A percentile compares a stretch with the other conserved stretches of the same genome.
phyloP scores from a whole-genome alignment of 2,329 filamentous ascomycete species.

The Trichoderma endophyticum region DNA sequence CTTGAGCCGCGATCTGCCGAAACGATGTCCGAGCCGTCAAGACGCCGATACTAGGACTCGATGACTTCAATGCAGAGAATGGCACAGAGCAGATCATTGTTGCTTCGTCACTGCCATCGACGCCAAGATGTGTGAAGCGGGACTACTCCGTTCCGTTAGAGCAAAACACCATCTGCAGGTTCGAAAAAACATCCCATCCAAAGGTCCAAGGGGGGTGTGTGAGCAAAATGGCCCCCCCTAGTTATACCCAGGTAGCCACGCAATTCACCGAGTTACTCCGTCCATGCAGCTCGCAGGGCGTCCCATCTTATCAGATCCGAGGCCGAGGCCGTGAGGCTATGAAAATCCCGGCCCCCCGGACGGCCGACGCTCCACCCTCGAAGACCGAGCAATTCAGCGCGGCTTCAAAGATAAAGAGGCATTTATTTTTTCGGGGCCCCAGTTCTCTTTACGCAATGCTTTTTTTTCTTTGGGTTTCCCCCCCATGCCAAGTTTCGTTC shows the following conservation, averaged over 20 bases:
- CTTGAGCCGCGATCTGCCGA: conserved; percentile 8
- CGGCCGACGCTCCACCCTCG: conserved; percentile 1
- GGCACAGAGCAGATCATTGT: background rate
- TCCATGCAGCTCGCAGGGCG: background rate
- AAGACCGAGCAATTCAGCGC: conserved; percentile 21
- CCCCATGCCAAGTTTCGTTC: background rate
- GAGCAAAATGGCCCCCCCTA: background rate
- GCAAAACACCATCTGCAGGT: background rate
- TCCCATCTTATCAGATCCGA: conserved; percentile 20
- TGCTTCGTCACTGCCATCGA: background rate
- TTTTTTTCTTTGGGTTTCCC: background rate
- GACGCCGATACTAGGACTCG: background rate
- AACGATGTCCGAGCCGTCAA: background rate
- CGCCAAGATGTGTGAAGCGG: conserved; percentile 5
- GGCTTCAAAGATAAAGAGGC: background rate
- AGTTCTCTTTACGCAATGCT: conserved; percentile 2
- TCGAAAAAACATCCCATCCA: background rate
- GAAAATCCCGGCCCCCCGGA: background rate
- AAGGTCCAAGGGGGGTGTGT: background rate
- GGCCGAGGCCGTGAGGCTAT: conserved; percentile 10
- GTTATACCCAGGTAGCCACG: background rate
- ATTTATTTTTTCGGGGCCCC: background rate
- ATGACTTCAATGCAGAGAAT: background rate
- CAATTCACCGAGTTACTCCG: background rate
- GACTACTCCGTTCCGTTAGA: background rate